A percentile compares a stretch with the other conserved stretches of the same genome.
Conservation (phyloP, 176 grass and related monocot genomes). For the Sorghum bicolor region Sorghum_bicolor_NCBIv3 NC_012879.2:60138501-60139000, state of each 20-base stretch:
- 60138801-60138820: not conserved
- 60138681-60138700: not conserved
- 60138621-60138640: not conserved
- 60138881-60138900: conserved; percentile 57
- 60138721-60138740: conserved; percentile 95
- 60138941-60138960: conserved; percentile 95
- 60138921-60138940: conserved; percentile 73
- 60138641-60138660: not conserved
- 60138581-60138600: not conserved
- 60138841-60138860: conserved; percentile 1
- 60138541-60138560: not conserved
- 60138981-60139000: not conserved
- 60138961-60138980: not conserved
- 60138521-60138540: conserved; percentile 52
- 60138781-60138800: not conserved
- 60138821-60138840: not conserved
- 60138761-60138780: conserved; percentile 31
- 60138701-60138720: conserved; percentile 73
- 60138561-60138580: not conserved
- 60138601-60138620: not conserved
- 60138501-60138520: conserved; percentile 84
- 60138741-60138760: conserved; percentile 98
- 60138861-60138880: conserved; percentile 92
- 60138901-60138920: conserved; percentile 44
- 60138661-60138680: not conserved